Base-by-base conservation (phyloP, 139 green algal species). In the Nannochloris sp. region DNA sequence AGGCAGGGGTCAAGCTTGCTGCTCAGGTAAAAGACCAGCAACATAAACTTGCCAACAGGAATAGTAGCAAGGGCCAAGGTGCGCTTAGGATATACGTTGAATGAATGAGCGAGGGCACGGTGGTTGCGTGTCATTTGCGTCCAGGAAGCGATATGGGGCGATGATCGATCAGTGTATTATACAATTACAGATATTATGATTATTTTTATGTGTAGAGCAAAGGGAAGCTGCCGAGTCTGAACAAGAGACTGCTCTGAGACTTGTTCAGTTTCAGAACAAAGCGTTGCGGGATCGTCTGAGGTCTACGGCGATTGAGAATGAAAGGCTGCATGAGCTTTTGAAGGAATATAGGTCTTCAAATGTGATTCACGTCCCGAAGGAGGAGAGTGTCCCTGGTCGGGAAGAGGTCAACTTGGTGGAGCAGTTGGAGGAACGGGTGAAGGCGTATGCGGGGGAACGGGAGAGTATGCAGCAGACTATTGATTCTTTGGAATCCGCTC, bases 251-350 rank as follows among this genome's bases (percentile, higher is more conserved):
- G 58, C 58, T 5, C 13, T 64, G 25, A 50, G 25, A 26, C 58
- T 64, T 6, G 58, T 64, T 29, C 58, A 64, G 25, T 28, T 64
- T 31, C 58, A 64, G 25, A 64, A 64, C 20, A 64, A 64, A 11
- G 43, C 58, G 20, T 23, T 64, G 12, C 20, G 58, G 6, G 58
- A 64, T 51, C 40, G 58, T 50, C 14, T 64, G 20, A 25, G 58
- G 20, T 29, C 58, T 29, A 29, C 58, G 6, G 58, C 58, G 5
- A 25, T n/a, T 29, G 58, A 64, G 25, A 64, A 64, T 31, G 58
- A 64, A 51, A 29, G 58, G 20, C 58, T 64, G 6, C 20, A 53
- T 53, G 46, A 53, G n/a, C 16, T 53, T 2, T 23, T 53, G 46
- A 53, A 53, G 46, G 17, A 53, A 53, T 53, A 53, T 23, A 53